A percentile compares a stretch with the other conserved stretches of the same genome.
Evolutionary conservation across 2,329 filamentous ascomycete genomes (phyloP).

Genomic region (Diaporthe amygdali): DNA sequence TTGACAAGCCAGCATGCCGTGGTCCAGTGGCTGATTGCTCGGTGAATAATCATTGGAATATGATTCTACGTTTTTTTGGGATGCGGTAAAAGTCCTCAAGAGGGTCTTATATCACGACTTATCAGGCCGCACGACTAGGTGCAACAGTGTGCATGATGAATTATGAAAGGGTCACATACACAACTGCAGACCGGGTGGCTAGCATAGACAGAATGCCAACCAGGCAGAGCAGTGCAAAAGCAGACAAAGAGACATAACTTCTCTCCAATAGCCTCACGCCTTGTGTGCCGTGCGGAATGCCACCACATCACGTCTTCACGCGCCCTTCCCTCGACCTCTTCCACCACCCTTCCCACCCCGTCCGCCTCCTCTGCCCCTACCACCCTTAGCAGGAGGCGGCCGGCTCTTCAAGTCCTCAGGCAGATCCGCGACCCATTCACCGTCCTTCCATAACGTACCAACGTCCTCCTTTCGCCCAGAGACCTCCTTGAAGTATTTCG

Average conservation of each 20-base stretch:
- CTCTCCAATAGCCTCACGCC: too few relatives aligned
- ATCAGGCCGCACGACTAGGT: not conserved
- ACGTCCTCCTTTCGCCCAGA: conserved; percentile 63
- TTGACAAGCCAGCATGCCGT: not conserved
- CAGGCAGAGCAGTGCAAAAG: not conserved
- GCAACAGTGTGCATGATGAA: too few relatives aligned
- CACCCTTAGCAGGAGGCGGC: conserved; percentile 54
- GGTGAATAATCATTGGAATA: too few relatives aligned
- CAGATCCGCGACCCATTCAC: conserved; percentile 69
- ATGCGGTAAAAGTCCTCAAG: not conserved
- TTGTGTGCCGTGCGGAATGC: not conserved
- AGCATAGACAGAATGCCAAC: not conserved
- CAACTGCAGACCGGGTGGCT: not conserved
- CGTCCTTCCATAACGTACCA: conserved; percentile 73
- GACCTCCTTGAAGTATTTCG: conserved; percentile 73
- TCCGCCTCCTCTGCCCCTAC: conserved; percentile 32
- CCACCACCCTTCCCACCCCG: conserved; percentile 1
- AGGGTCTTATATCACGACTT: too few relatives aligned
- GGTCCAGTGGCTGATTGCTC: not conserved
- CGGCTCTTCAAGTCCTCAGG: conserved; percentile 61
- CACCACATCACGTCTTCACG: conserved; percentile 20
- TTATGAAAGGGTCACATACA: not conserved
- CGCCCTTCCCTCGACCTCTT: conserved; percentile 20
- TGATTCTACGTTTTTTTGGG: not conserved
- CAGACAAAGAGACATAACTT: not conserved